Evolutionary conservation across 352 stramenopile species (phyloP).

Genomic region (Phytophthora niederhauseri): DNA sequence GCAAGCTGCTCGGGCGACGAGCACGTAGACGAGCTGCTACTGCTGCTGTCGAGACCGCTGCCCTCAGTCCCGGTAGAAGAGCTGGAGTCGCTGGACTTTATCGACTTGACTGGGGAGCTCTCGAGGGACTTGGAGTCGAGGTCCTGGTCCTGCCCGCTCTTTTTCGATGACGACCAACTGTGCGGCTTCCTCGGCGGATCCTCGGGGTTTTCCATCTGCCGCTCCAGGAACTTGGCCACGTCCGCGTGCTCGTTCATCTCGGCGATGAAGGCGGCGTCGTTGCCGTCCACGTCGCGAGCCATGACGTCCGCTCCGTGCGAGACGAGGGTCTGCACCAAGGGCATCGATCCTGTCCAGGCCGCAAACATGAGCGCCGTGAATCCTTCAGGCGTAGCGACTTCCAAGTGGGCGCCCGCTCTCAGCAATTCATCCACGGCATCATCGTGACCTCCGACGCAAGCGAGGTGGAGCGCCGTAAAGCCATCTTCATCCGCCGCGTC

Average conservation of each 20-base stretch:
- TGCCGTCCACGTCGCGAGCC: conserved; percentile 54
- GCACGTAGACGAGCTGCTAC: conserved; percentile 35
- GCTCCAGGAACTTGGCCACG: conserved; percentile 50
- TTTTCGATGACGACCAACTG: conserved; percentile 33
- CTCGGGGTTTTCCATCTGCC: conserved; percentile 30
- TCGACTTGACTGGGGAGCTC: conserved; percentile 27
- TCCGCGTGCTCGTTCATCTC: conserved; percentile 53
- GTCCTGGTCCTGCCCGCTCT: conserved; percentile 26
- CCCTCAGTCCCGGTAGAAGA: conserved; percentile 27
- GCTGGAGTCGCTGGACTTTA: conserved; percentile 33
- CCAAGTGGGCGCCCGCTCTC: conserved; percentile 44
- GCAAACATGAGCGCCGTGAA: conserved; percentile 68
- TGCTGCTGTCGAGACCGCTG: conserved; percentile 30
- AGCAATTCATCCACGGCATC: conserved; percentile 52
- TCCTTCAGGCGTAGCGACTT: conserved; percentile 52
- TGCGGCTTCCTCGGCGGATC: conserved; percentile 20
- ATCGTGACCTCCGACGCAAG: conserved; percentile 55
- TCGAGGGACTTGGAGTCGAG: conserved; percentile 24
- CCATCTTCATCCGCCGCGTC: conserved; percentile 55
- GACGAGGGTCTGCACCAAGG: conserved; percentile 45
- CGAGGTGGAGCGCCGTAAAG: conserved; percentile 67
- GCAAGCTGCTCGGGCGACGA: conserved; percentile 36
- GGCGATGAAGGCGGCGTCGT: conserved; percentile 56
- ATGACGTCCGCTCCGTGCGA: conserved; percentile 41
- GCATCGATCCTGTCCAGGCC: conserved; percentile 48